phyloP scores from a whole-genome alignment of 495 filamentous ascomycete species.

The Tuber borchii region DNA sequence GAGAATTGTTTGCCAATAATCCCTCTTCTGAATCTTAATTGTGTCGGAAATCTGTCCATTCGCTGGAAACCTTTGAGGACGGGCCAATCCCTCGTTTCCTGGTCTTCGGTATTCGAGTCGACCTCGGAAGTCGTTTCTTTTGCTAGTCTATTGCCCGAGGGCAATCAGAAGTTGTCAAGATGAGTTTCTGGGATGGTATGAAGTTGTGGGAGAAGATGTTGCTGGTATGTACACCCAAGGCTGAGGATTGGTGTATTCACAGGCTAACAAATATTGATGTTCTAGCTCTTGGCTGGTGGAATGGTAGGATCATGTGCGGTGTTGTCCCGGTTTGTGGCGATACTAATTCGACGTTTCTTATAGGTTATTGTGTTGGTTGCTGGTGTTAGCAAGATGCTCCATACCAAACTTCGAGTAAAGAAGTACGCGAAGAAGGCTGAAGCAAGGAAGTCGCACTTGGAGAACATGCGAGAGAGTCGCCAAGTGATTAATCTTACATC shows the following conservation, averaged over 20 bases:
- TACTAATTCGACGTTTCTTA: constrained; percentile 45
- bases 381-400: constrained; percentile 54
- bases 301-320: constrained; percentile 41
- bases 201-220: constrained; percentile 84
- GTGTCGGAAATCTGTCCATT: constrained; percentile 1
- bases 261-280: not conserved
- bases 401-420: constrained; percentile 57
- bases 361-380: constrained; percentile 28
- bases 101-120: not conserved
- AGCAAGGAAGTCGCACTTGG: constrained; percentile 54
- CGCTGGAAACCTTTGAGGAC: not conserved
- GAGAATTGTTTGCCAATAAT: constrained; percentile 1
- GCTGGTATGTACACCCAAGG: constrained; percentile 57
- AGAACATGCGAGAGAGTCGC: constrained; percentile 51
- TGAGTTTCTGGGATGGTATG: constrained; percentile 69
- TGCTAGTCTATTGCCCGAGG: not conserved
- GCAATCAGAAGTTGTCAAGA: constrained; percentile 30
- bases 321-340: constrained; percentile 43
- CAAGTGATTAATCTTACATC: constrained; percentile 41
- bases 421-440: constrained; percentile 62
- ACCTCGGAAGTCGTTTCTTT: not conserved
- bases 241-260: constrained; percentile 20
- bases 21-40: not conserved
- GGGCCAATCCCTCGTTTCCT: not conserved
- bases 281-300: constrained; percentile 43